Conservation (phyloP, 176 grass and related monocot species). For the Oryza nivara region DNA sequence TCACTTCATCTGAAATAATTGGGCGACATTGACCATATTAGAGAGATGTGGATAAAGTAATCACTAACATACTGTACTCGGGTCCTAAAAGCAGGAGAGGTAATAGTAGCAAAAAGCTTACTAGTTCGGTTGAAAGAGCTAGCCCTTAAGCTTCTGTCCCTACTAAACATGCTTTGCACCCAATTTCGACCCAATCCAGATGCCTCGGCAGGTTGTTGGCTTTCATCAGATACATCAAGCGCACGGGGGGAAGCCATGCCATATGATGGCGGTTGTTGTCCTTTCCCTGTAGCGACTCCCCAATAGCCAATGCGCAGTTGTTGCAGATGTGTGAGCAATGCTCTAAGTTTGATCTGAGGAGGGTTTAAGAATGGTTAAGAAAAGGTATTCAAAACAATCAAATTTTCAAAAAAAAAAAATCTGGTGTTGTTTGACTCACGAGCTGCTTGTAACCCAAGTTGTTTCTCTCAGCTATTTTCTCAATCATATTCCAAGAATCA, state of each 20-base stretch:
- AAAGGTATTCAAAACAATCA: constrained; percentile 7
- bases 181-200: constrained; percentile 93
- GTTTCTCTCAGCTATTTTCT: constrained; percentile 99
- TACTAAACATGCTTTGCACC: constrained; percentile 99
- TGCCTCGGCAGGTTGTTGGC: constrained; percentile 87
- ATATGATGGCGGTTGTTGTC: constrained; percentile 51
- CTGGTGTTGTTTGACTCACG: constrained; percentile 63
- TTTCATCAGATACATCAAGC: constrained; percentile 79
- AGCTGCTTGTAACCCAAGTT: constrained; percentile 98
- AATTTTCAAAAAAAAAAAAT: constrained; percentile 12
- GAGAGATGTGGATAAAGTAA: constrained; percentile 14
- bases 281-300: constrained; percentile 75
- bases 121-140: constrained; percentile 78
- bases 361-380: constrained; percentile 36
- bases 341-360: constrained; percentile 91
- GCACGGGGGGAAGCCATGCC: constrained; percentile 85
- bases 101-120: constrained; percentile 50
- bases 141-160: constrained; percentile 89
- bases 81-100: background rate
- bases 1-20: constrained; percentile 65
- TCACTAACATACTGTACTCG: constrained; percentile 22
- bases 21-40: constrained; percentile 23
- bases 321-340: constrained; percentile 91
- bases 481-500: constrained; percentile 98
- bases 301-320: constrained; percentile 94